Base-by-base conservation (phyloP, 441 rosid genomes). In the Brassica balearica region DNA sequence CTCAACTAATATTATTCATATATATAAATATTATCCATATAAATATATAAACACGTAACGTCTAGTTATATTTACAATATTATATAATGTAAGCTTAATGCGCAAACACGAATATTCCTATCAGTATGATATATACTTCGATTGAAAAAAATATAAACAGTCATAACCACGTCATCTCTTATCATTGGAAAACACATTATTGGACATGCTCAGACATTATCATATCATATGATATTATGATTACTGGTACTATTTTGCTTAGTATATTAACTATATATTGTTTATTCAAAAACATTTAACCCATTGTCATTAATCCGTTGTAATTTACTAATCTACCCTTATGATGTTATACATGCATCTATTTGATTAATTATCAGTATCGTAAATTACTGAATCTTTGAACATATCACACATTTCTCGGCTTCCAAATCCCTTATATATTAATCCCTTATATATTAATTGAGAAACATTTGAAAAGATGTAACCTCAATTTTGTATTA, bases 371-470 rank as follows among this genome's bases (percentile, higher is more conserved):
- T 58, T 60, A 72, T 62, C 56, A 73, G 12, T 61, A 68, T 51
- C 75, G 53, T 9, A 38, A 74, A 73, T 66, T 63, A 23, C 61
- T 73, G 71, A 74, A 56, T 74, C 77, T 38, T 60, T 65, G 25
- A 63, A 41, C 71, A 73, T 69, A 79, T 79, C 82, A 17, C 82
- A 62, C 61, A 74, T 36, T 69, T 79, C 51, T 27, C 74, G 82
- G 78, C 67, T 79, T 69, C 29, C 23, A 61, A 53, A 22, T 19
- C 19, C 19, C 19, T 19, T 19, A 19, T 19, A 19, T 19, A 19
- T 19, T 19, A 19, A 19, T 19, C 19, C 19, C 19, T 19, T 19
- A 19, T 19, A 19, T 19, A 19, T 19, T 19, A 19, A 19, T 19
- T 19, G 19, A 19, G 19, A 19, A 19, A 19, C 19, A 19, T 19